Conservation (phyloP, 1,284 basidiomycete species). For the Melampsora americana region DNA sequence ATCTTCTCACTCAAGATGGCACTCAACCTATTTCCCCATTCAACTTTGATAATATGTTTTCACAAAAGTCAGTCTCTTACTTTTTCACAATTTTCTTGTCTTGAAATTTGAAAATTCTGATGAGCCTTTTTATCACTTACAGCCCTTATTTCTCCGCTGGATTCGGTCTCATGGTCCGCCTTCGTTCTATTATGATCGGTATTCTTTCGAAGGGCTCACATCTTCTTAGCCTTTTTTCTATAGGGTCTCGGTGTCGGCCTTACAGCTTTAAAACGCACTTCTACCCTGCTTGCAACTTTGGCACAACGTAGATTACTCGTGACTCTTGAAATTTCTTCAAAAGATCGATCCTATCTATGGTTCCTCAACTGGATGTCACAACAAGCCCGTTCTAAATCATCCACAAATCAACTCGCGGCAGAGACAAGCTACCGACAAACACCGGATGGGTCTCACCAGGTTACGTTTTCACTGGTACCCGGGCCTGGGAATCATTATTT, state of each 20-base stretch:
- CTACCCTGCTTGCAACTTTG: constrained; percentile 68
- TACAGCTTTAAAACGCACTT: constrained; percentile 68
- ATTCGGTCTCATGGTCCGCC: constrained; percentile 83
- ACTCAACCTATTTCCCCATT: background rate
- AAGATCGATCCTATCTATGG: constrained; percentile 93
- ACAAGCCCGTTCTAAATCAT: constrained; percentile 55
- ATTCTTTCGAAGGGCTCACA: background rate
- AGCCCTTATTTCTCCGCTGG: constrained; percentile 95
- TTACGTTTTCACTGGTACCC: constrained; percentile 85
- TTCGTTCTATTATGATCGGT: constrained; percentile 21
- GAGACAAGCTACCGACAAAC: constrained; percentile 85
- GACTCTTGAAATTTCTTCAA: constrained; percentile 91
- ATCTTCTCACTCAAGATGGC: too few relatives aligned
- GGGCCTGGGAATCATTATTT: constrained; percentile 94
- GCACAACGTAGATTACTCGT: constrained; percentile 88
- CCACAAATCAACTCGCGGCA: constrained; percentile 79
- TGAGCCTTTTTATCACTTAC: background rate
- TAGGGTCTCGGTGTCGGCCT: constrained; percentile 82
- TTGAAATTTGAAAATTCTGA: background rate
- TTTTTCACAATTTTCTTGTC: background rate
- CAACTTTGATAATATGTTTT: background rate
- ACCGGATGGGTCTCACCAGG: constrained; percentile 80
- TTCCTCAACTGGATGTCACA: constrained; percentile 94
- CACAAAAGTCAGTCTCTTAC: constrained; percentile 8
- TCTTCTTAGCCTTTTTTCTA: background rate